A percentile compares a stretch with the other conserved stretches of the same genome.
phyloP scores from a whole-genome alignment of 148 eudicot species.

The Hydrangea macrophylla region DNA sequence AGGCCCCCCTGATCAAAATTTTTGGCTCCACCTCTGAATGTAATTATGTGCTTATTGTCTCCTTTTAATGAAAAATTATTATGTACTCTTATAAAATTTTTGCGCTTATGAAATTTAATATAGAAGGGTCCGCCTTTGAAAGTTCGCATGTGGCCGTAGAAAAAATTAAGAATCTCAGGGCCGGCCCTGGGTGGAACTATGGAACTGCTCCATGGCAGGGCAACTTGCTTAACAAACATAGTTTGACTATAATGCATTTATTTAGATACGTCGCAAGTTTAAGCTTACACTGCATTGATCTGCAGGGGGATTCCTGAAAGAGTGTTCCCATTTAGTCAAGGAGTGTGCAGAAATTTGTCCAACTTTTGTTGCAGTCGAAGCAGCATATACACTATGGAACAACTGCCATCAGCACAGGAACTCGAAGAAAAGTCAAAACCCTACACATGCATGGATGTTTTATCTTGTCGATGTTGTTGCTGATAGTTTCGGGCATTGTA shows the following conservation, averaged over 20 bases:
- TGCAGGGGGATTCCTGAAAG: conserved; percentile 82
- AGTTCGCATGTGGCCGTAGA: too few species aligned
- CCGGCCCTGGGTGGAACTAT: too few species aligned
- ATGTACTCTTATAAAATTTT: too few species aligned
- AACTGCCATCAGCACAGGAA: conserved; percentile 66
- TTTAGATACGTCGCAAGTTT: background rate
- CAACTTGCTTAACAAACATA: background rate
- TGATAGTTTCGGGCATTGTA: conserved; percentile 15
- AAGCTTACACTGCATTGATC: conserved; percentile 15
- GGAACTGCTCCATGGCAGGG: too few species aligned
- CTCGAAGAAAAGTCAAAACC: conserved; percentile 71
- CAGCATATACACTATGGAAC: conserved; percentile 57
- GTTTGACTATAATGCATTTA: background rate
- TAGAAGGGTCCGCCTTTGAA: too few species aligned
- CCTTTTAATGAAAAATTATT: too few species aligned
- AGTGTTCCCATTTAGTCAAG: conserved; percentile 88
- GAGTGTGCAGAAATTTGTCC: conserved; percentile 70
- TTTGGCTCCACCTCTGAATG: too few species aligned
- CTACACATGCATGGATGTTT: conserved; percentile 50
- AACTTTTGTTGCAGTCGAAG: conserved; percentile 62
- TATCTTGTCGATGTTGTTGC: conserved; percentile 82
- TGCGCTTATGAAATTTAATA: too few species aligned
- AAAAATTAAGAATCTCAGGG: too few species aligned
- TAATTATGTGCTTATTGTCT: too few species aligned
- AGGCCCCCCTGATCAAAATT: too few species aligned